Conservation (phyloP, 208 protist genomes). For the Trypanosoma platydactyli region DNA sequence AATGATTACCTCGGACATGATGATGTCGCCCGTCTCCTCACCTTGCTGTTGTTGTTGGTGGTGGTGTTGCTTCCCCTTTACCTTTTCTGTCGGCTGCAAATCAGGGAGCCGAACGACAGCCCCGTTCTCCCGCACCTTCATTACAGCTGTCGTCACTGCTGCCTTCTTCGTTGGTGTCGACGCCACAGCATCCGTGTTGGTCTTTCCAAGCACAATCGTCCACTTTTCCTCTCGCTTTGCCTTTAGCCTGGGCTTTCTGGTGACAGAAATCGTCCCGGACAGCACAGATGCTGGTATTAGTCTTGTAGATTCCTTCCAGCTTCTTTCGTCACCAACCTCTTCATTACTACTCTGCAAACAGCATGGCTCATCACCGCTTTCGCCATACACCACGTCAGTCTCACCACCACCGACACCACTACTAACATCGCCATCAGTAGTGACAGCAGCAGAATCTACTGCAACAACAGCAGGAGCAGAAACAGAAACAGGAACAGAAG, state of each 20-base stretch:
- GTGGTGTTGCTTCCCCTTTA: slow-evolving; percentile 16
- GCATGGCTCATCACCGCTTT: not conserved
- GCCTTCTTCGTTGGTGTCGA: slow-evolving; percentile 3
- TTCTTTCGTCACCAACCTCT: not conserved
- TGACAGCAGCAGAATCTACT: not conserved
- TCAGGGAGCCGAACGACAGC: slow-evolving; percentile 11
- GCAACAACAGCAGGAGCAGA: not conserved
- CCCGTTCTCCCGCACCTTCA: slow-evolving; percentile 15
- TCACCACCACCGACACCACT: not conserved
- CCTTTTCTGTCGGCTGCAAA: not conserved
- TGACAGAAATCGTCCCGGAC: not conserved
- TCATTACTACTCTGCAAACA: not conserved
- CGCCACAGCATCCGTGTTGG: not conserved
- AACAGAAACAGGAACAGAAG: not conserved
- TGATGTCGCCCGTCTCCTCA: not conserved
- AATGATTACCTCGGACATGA: slow-evolving; percentile 15
- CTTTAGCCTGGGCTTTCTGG: slow-evolving; percentile 18
- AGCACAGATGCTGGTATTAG: not conserved
- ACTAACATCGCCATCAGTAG: not conserved
- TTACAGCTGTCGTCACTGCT: not conserved
- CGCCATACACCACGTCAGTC: not conserved
- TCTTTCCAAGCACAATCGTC: slow-evolving; percentile 29
- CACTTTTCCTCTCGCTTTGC: slow-evolving; percentile 27
- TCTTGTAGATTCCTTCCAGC: not conserved
- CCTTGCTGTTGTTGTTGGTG: slow-evolving; percentile 20